These are phyloP conservation scores for Colletotrichum sp. DNA, from an alignment of 2,329 filamentous ascomycete genomes.

Conservation along the genomic window DNA sequence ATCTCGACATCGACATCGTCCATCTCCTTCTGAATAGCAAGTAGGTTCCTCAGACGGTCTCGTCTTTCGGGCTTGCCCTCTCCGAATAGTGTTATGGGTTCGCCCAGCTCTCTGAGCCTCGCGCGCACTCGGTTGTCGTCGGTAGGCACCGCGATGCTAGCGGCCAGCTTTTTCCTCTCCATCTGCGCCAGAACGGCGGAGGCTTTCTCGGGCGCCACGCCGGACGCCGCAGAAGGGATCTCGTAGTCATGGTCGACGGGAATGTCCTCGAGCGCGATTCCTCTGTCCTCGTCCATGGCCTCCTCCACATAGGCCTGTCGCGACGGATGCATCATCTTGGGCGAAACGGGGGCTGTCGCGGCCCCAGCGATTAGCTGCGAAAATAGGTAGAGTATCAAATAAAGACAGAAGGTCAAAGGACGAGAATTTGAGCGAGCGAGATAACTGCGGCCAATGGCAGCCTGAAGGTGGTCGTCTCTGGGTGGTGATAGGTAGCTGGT, in stretches of 20 bases:
- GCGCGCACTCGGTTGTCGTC: slow-evolving; percentile 87
- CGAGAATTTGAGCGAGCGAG: not conserved
- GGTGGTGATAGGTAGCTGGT: not conserved
- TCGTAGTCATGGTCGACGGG: slow-evolving; percentile 83
- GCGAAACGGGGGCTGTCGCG: not conserved
- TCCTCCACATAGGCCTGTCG: slow-evolving; percentile 96
- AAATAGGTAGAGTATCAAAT: not conserved
- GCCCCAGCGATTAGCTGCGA: not conserved
- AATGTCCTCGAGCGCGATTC: slow-evolving; percentile 55
- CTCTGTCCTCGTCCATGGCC: slow-evolving; percentile 44
- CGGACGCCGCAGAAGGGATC: slow-evolving; percentile 68
- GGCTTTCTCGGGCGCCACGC: slow-evolving; percentile 79
- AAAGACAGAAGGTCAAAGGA: not conserved
- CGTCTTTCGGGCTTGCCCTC: slow-evolving; percentile 86
- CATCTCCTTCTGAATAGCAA: slow-evolving; percentile 75
- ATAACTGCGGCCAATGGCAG: not conserved
- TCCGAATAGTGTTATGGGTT: slow-evolving; percentile 93
- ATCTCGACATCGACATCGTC: slow-evolving; percentile 65
- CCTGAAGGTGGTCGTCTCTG: not conserved
- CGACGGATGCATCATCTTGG: slow-evolving; percentile 79
- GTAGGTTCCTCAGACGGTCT: slow-evolving; percentile 82
- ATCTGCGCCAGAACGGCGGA: slow-evolving; percentile 88
- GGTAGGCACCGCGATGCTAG: slow-evolving; percentile 89
- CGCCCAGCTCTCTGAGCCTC: slow-evolving; percentile 82
- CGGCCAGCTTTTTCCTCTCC: slow-evolving; percentile 86